A percentile compares a stretch with the other conserved stretches of the same genome.
Conservation (phyloP, 805 yeast genomes). For the Jamesozyma piceae region DNA sequence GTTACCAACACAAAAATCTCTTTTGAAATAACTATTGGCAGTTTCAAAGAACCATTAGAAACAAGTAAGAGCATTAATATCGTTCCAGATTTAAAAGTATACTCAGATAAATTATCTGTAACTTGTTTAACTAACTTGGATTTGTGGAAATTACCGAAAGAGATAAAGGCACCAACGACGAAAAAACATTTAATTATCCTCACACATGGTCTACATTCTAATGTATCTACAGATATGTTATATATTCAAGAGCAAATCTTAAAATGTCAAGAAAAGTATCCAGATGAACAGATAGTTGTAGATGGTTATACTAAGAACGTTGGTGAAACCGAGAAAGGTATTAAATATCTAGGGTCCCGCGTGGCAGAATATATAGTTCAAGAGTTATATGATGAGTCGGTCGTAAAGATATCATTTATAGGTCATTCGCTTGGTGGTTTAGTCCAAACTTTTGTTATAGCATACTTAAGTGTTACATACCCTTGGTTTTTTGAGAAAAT, state of each 20-base stretch:
- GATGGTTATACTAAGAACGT: conserved; percentile 63
- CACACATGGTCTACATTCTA: conserved; percentile 75
- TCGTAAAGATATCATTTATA: conserved; percentile 54
- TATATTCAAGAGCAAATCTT: conserved; percentile 65
- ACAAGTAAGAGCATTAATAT: conserved; percentile 12
- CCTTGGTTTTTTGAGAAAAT: conserved; percentile 58
- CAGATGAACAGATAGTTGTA: conserved; percentile 43
- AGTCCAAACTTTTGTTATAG: conserved; percentile 68
- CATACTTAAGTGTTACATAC: conserved; percentile 56
- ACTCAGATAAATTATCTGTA: conserved; percentile 35
- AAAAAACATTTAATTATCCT: conserved; percentile 55
- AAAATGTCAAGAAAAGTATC: conserved; percentile 26
- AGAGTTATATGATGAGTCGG: conserved; percentile 35
- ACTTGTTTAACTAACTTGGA: conserved; percentile 49
- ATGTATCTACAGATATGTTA: conserved; percentile 65
- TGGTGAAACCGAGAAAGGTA: conserved; percentile 72
- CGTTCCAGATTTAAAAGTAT: conserved; percentile 25
- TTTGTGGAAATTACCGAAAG: conserved; percentile 58
- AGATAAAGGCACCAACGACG: conserved; percentile 24
- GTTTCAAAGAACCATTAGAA: conserved; percentile 26
- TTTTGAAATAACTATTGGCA: conserved; percentile 51
- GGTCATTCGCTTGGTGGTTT: conserved; percentile 78
- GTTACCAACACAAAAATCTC: conserved; percentile 50
- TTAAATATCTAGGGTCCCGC: conserved; percentile 61
- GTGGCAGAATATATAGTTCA: conserved; percentile 57